These are phyloP conservation scores for Pseudogymnoascus verrucosus DNA, from an alignment of 2,329 filamentous ascomycete species.

Conservation along the genomic window DNA sequence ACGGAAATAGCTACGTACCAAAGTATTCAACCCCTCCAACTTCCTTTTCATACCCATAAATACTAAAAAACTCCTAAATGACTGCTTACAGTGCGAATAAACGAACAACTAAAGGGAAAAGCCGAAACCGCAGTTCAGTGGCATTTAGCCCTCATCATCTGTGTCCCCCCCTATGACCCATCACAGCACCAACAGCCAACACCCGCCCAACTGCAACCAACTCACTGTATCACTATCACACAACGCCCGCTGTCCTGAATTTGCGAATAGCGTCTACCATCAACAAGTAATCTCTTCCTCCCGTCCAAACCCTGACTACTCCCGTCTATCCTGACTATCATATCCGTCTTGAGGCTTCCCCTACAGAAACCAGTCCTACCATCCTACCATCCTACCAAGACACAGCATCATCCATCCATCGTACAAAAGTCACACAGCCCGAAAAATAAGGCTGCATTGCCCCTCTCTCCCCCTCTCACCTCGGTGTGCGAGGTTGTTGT, in stretches of 20 bases:
- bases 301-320: neutral
- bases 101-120: neutral
- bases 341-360: neutral
- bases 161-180: neutral
- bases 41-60: neutral
- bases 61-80: neutral
- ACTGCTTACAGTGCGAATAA: neutral
- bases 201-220: neutral
- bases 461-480: neutral
- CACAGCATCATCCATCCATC: neutral
- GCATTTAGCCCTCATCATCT: neutral
- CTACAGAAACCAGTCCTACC: neutral
- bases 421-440: neutral
- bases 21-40: neutral
- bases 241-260: neutral
- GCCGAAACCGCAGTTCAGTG: neutral
- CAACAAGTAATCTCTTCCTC: neutral
- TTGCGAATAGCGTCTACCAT: neutral
- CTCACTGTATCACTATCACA: neutral
- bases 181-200: neutral
- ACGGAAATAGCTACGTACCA: neutral
- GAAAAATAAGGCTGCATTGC: neutral
- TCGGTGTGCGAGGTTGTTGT: neutral
- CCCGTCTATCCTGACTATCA: neutral
- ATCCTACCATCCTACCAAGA: neutral